These are phyloP conservation scores for Alternaria sp. DNA, from an alignment of 2,329 filamentous ascomycete species.

Conservation along the genomic window DNA sequence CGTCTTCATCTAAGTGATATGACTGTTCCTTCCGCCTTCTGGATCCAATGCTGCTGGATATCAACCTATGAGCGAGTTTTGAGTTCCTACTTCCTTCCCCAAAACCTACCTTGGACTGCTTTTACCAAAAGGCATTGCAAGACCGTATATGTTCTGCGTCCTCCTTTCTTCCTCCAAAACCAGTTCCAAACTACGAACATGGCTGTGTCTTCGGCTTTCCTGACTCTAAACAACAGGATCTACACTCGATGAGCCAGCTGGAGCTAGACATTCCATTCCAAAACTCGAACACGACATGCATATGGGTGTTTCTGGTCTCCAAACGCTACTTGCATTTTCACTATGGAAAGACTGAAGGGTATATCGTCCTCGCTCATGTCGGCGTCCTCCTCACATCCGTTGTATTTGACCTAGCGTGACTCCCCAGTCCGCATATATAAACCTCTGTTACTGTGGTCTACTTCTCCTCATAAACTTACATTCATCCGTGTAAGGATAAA, in stretches of 20 bases:
- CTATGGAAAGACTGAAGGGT: not conserved
- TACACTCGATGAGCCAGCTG: not conserved
- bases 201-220: not conserved
- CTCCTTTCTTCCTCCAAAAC: not conserved
- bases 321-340: fast-evolving
- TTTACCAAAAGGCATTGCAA: not conserved
- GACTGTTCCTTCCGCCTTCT: not conserved
- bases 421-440: not conserved
- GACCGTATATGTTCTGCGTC: not conserved
- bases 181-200: too few relatives aligned
- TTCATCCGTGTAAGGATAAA: not conserved
- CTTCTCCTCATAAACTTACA: not conserved
- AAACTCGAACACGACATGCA: too few relatives aligned
- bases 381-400: not conserved
- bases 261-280: not conserved
- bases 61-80: not conserved
- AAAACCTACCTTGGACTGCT: not conserved
- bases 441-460: not conserved
- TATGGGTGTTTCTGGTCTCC: not conserved
- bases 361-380: fast-evolving
- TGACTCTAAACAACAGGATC: not conserved
- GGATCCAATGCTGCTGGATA: too few relatives aligned
- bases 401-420: not conserved
- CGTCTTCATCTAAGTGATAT: not conserved
- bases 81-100: fast-evolving